phyloP scores from a whole-genome alignment of 2,329 filamentous ascomycete genomes.

The Rhytidhysteron rufulum region DNA sequence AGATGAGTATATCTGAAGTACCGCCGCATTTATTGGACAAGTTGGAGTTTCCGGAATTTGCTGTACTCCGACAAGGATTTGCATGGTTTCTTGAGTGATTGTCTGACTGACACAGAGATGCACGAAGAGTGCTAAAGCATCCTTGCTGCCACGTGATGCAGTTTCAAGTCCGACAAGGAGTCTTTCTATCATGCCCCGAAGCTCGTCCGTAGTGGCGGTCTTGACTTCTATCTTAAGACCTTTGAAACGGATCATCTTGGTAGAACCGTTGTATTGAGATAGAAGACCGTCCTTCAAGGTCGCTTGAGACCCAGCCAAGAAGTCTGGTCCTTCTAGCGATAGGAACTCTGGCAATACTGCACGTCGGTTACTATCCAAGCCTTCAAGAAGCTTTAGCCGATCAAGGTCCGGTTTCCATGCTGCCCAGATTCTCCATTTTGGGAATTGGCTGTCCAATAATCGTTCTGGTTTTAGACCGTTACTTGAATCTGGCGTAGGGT shows the following conservation, averaged over 20 bases:
- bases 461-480: constrained; percentile 13
- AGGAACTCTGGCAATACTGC: constrained; percentile 19
- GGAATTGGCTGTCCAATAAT: constrained; percentile 22
- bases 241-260: constrained; percentile 13
- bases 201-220: constrained; percentile 13
- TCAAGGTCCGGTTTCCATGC: constrained; percentile 22
- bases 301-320: constrained; percentile 12
- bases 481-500: constrained; percentile 7
- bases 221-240: constrained; percentile 19
- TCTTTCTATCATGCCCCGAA: constrained; percentile 14
- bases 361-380: constrained; percentile 10
- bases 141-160: constrained; percentile 1
- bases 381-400: constrained; percentile 12
- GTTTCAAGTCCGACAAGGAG: constrained; percentile 9
- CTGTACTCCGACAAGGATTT: constrained; percentile 18
- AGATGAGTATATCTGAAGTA: constrained; percentile 10
- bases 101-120: constrained; percentile 13
- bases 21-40: constrained; percentile 9
- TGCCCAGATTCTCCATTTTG: constrained; percentile 27
- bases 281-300: constrained; percentile 22
- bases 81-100: constrained; percentile 16
- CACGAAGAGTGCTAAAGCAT: constrained; percentile 16
- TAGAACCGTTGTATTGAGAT: constrained; percentile 13
- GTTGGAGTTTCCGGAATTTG: constrained; percentile 11
- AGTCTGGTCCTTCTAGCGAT: constrained; percentile 29